phyloP scores from a whole-genome alignment of 345 rosid species.

The Gossypium thurberi region DNA sequence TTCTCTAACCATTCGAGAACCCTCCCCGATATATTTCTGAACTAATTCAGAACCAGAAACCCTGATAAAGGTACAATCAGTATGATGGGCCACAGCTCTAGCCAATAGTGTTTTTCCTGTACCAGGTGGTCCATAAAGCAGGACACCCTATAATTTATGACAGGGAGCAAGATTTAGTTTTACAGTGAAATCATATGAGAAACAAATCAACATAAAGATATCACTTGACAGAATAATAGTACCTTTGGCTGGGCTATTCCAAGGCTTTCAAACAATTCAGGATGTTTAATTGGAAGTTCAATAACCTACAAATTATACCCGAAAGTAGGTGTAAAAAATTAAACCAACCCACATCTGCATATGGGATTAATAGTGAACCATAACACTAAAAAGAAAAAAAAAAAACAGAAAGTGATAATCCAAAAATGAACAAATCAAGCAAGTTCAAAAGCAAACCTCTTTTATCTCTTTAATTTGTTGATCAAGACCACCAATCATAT shows the following conservation, averaged over 20 bases:
- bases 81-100: constrained; percentile 98
- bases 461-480: constrained; percentile 98
- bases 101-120: constrained; percentile 97
- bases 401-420: background rate
- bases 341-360: constrained; percentile 4
- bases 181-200: constrained; percentile 3
- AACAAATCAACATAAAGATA: background rate
- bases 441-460: constrained; percentile 41
- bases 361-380: constrained; percentile 3
- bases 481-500: constrained; percentile 99
- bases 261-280: constrained; percentile 93
- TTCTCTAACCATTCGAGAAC: constrained; percentile 98
- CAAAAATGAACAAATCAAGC: background rate
- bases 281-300: constrained; percentile 98
- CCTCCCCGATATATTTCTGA: constrained; percentile 98
- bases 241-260: constrained; percentile 99
- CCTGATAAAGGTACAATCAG: constrained; percentile 98
- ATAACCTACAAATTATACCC: constrained; percentile 54
- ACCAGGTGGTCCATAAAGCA: constrained; percentile 97
- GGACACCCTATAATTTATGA: constrained; percentile 57
- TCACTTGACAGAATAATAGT: background rate
- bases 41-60: constrained; percentile 97
- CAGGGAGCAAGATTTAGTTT: background rate
- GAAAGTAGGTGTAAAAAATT: background rate
- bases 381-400: background rate